Percentiles rank a stretch among this genome's conserved stretches.
Conservation (phyloP, 2,329 filamentous ascomycete species). For the Diaporthe helianthi region DNA sequence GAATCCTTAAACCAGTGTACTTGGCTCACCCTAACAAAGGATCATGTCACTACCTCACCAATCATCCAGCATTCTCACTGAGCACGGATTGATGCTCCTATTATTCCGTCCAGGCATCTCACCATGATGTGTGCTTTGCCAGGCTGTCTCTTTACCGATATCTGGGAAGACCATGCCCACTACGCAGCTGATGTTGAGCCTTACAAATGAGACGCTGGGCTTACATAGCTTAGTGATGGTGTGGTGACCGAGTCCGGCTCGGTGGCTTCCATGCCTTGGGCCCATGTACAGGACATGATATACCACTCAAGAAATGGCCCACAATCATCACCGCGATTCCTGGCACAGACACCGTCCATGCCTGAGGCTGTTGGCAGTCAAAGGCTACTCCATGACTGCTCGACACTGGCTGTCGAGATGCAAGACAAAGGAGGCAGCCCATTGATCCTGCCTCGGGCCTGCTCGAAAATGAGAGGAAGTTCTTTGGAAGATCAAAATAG, state of each 20-base stretch:
- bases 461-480: neutral
- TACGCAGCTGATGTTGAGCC: neutral
- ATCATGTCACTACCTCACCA: neutral
- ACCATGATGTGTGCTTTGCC: no score
- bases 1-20: neutral
- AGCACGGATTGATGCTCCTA: neutral
- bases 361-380: neutral
- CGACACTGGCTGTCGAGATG: neutral
- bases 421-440: neutral
- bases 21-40: neutral
- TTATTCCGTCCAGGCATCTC: neutral
- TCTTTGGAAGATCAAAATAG: neutral
- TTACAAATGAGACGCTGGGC: neutral
- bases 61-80: neutral
- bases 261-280: neutral
- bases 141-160: neutral
- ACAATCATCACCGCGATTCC: neutral
- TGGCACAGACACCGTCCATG: neutral
- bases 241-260: neutral
- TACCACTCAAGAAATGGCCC: neutral
- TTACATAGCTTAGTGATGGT: neutral
- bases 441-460: neutral
- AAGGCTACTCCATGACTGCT: no score
- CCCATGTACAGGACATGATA: no score
- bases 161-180: neutral